Evolutionary conservation across 768 basidiomycete species (phyloP).

Genomic region (Suillus variegatus): DNA sequence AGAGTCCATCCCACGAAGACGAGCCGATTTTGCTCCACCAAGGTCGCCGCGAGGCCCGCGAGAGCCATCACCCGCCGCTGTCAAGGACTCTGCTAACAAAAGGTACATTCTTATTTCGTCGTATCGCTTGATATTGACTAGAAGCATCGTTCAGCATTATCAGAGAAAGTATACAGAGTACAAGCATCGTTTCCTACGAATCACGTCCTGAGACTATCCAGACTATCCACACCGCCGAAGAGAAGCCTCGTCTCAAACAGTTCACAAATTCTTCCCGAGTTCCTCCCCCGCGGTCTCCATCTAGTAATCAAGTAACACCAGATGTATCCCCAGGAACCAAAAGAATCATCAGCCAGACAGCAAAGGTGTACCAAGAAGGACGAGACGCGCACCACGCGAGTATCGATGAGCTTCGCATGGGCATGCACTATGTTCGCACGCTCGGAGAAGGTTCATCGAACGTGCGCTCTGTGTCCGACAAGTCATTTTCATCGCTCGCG

Average conservation of each 20-base stretch:
- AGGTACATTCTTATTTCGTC: slow-evolving; percentile 34
- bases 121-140: slow-evolving; percentile 30
- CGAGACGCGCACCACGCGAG: slow-evolving; percentile 34
- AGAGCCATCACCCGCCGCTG: slow-evolving; percentile 19
- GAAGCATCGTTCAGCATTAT: slow-evolving; percentile 43
- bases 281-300: slow-evolving; percentile 56
- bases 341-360: slow-evolving; percentile 65
- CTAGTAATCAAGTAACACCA: slow-evolving; percentile 19
- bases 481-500: slow-evolving; percentile 63
- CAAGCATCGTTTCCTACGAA: slow-evolving; percentile 36
- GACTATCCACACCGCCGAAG: slow-evolving; percentile 23
- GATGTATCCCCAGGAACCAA: slow-evolving; percentile 29
- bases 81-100: slow-evolving; percentile 24
- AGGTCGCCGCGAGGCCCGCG: slow-evolving; percentile 42
- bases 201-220: slow-evolving; percentile 31
- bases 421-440: slow-evolving; percentile 69
- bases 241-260: slow-evolving; percentile 65
- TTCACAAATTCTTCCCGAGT: slow-evolving; percentile 71
- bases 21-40: slow-evolving; percentile 70
- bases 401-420: slow-evolving; percentile 67
- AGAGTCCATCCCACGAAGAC: slow-evolving; percentile 63
- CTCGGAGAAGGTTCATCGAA: slow-evolving; percentile 54
- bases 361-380: slow-evolving; percentile 51
- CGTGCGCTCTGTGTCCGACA: slow-evolving; percentile 36
- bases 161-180: slow-evolving; percentile 57